phyloP scores from a whole-genome alignment of 2,329 filamentous ascomycete species.

The Hypoxylon sp. region DNA sequence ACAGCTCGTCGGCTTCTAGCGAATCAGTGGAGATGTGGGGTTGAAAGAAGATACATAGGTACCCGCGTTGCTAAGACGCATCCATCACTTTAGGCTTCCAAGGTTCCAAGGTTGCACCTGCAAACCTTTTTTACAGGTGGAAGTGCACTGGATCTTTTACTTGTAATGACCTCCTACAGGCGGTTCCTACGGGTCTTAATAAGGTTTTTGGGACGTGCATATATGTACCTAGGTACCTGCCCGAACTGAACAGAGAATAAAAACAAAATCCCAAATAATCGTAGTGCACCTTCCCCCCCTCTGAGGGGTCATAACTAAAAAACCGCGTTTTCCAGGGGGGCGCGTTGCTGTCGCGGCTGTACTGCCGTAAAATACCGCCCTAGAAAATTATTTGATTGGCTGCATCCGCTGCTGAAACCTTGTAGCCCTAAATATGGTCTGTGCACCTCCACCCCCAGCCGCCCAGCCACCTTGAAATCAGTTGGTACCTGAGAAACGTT shows the following conservation, averaged over 20 bases:
- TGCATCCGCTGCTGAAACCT: conserved; percentile 7
- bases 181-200: neutral
- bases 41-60: neutral
- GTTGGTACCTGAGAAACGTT: conserved; percentile 20
- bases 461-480: conserved; percentile 31
- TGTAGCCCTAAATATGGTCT: conserved; percentile 42
- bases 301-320: conserved; percentile 23
- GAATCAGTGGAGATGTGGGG: neutral
- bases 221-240: neutral
- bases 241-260: neutral
- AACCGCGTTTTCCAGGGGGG: conserved; percentile 30
- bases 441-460: conserved; percentile 14
- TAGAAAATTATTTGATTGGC: conserved; percentile 30
- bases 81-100: too few relatives aligned
- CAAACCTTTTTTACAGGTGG: too few relatives aligned
- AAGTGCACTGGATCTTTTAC: too few relatives aligned
- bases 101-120: too few relatives aligned
- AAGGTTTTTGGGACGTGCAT: neutral
- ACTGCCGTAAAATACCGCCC: conserved; percentile 30
- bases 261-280: neutral
- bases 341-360: conserved; percentile 41
- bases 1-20: neutral
- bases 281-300: neutral
- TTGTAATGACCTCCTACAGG: too few relatives aligned
- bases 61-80: neutral